These are phyloP conservation scores for Hibiscus tridactylites DNA, from an alignment of 345 rosid species.

Conservation along the genomic window DNA sequence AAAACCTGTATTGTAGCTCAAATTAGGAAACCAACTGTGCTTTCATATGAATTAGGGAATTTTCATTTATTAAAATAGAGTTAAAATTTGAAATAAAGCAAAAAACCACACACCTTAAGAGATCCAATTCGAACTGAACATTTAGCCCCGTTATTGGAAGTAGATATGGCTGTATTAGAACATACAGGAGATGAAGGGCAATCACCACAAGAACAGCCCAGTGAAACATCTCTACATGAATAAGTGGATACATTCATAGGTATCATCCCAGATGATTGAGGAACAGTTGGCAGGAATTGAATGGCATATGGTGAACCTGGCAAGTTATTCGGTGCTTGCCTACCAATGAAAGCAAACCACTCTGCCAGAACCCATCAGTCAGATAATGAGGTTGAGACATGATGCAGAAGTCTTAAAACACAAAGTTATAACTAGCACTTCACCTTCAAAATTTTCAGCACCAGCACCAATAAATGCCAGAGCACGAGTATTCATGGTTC, in stretches of 20 bases:
- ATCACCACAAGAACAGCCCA: conserved; percentile 98
- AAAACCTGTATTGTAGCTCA: conserved; percentile 3
- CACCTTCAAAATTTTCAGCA: conserved; percentile 77
- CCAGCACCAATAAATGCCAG: conserved; percentile 77
- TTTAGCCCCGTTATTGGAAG: conserved; percentile 34
- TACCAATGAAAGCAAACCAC: conserved; percentile 89
- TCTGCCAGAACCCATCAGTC: conserved; percentile 44
- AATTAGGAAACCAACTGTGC: background rate
- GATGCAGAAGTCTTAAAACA: background rate
- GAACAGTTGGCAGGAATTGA: conserved; percentile 43
- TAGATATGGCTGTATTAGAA: conserved; percentile 46
- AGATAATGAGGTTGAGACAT: conserved; percentile 1
- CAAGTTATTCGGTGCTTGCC: conserved; percentile 37
- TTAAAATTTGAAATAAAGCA: background rate
- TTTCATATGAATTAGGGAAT: background rate
- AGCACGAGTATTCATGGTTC: conserved; percentile 82
- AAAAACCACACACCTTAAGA: conserved; percentile 44
- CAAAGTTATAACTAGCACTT: background rate
- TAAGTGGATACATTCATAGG: conserved; percentile 85
- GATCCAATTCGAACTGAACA: conserved; percentile 77
- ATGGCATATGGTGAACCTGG: conserved; percentile 95
- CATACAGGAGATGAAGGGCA: conserved; percentile 74
- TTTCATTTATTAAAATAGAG: background rate
- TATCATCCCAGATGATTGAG: conserved; percentile 68
- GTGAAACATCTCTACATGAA: conserved; percentile 71